phyloP scores from a whole-genome alignment of 129 eudicot genomes.

The Cynara cardunculus region DNA sequence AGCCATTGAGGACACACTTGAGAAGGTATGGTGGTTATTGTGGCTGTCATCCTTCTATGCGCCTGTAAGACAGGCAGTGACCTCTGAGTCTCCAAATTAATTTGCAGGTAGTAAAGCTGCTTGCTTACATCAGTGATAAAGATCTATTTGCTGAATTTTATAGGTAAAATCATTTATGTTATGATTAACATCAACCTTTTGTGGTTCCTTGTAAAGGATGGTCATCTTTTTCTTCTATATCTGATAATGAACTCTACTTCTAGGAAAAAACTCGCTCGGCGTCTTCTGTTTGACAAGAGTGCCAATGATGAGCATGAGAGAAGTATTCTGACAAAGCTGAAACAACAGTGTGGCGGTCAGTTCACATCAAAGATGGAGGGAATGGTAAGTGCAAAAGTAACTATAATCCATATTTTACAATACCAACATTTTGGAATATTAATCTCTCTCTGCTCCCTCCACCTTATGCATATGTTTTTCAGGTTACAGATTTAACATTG shows the following conservation, averaged over 20 bases:
- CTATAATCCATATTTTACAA: not conserved
- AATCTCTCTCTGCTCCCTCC: not conserved
- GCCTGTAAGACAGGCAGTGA: not conserved
- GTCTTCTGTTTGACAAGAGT: conserved; percentile 86
- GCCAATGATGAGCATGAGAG: conserved; percentile 94
- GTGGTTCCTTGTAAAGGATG: not conserved
- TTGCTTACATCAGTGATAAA: conserved; percentile 89
- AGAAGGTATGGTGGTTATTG: conserved; percentile 53
- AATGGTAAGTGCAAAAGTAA: conserved; percentile 47
- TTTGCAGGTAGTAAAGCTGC: conserved; percentile 80
- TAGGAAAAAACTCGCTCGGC: conserved; percentile 89
- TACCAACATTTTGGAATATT: not conserved
- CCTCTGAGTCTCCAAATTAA: not conserved
- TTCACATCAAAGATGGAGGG: conserved; percentile 97
- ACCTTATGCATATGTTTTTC: conserved; percentile 13
- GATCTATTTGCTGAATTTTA: conserved; percentile 88
- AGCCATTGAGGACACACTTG: conserved; percentile 88
- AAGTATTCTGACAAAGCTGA: conserved; percentile 81
- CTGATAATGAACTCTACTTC: not conserved
- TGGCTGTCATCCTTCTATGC: not conserved
- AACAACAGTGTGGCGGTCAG: conserved; percentile 95
- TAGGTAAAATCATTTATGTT: conserved; percentile 35
- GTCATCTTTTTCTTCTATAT: not conserved
- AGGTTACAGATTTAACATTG: conserved; percentile 83
- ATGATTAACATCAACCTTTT: not conserved